Evolutionary conservation across 2,329 filamentous ascomycete species (phyloP), one percentile per base, ranked within the genome.

Genomic region (Pleomassaria siparia): DNA sequence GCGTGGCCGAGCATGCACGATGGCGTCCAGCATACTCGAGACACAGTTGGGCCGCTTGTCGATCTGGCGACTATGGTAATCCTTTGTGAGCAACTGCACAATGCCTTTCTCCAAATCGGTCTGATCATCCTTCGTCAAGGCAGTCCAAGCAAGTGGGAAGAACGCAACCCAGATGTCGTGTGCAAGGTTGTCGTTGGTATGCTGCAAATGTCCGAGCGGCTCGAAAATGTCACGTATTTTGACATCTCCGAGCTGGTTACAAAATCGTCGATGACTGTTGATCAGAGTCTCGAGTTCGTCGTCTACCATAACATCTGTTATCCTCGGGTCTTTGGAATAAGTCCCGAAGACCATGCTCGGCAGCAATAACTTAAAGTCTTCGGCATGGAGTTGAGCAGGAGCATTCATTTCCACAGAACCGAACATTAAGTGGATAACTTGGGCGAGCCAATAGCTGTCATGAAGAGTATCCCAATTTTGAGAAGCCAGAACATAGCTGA

Each of bases 391-490:
- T 57, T 90, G 87, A 24, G 90, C 83, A 12, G 82, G 79, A n/a
- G 81, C 81, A 56, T 88, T 89, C 78, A 89, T 86, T 67, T 99
- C 94, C 33, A 97, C 82, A 6, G 89, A 91, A 13, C 94, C 91
- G 55, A 99, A 83, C 46, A 99, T 83, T 32, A 99, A 79, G 63
- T 99, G 94, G 15, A 91, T 91, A 26, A 95, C 92, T 72, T 99
- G 94, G 32, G 91, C 87, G 41, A 99, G 77, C 95, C 95, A 99
- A 74, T 95, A 99, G 1, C 89, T 95, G 60, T 99, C 94, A 2
- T 85, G 85, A 40, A 99, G 78, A 0, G 89, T 95, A 67, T 97
- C 92, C 94, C 94, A 99, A 60, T 97, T 97, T 68, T 99, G 95
- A 20, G 88, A 87, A 0, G 85, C 86, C 46, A 99, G 81, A 3